Evolutionary conservation across 306 rosid genomes (phyloP).

Genomic region (cucumber (Cucumis sativus)): DNA sequence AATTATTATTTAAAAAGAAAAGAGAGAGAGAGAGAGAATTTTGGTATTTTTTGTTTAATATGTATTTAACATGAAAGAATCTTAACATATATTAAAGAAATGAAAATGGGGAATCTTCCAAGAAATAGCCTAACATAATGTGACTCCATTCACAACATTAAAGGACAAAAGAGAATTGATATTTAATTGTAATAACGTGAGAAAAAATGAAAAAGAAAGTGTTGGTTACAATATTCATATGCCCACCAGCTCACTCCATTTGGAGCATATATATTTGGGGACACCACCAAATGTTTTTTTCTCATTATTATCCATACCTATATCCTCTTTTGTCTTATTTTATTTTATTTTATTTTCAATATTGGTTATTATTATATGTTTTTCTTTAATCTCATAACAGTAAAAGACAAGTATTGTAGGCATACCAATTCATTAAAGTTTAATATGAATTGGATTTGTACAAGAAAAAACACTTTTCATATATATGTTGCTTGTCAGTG

Average conservation of each 20-base stretch:
- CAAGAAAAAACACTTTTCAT: no score
- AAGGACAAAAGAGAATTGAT: not conserved
- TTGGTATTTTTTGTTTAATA: not conserved
- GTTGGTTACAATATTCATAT: not conserved
- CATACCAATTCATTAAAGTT: not conserved
- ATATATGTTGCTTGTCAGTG: not conserved
- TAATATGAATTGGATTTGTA: no score
- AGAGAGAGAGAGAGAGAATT: not conserved
- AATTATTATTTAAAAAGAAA: not conserved
- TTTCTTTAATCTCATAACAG: not conserved
- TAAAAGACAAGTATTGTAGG: not conserved
- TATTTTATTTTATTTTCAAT: not conserved
- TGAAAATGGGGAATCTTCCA: slow-evolving; percentile 2
- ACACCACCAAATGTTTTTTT: not conserved
- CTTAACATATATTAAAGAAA: not conserved
- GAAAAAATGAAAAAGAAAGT: not conserved
- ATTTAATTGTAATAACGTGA: not conserved
- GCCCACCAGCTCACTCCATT: slow-evolving; percentile 3
- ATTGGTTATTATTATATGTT: not conserved
- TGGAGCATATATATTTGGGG: not conserved
- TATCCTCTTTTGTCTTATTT: not conserved
- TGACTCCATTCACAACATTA: not conserved
- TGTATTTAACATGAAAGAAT: not conserved
- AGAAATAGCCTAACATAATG: slow-evolving; percentile 5
- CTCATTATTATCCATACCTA: not conserved